Percentiles rank a stretch among this genome's conserved stretches.
Conservation (phyloP, 129 eudicot genomes). For the Lactuca saligna region DNA sequence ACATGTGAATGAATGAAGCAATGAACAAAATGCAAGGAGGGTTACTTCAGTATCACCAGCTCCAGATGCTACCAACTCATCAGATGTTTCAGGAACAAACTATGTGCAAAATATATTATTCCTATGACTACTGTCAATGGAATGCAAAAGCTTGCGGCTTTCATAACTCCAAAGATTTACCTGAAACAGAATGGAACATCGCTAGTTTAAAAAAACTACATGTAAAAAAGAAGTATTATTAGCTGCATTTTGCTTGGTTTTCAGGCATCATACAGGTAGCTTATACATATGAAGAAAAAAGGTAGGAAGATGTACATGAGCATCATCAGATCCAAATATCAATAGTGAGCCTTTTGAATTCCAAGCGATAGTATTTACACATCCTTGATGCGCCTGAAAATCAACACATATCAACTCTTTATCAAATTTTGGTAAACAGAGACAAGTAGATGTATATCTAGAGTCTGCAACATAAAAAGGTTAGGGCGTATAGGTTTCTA, state of each 20-base stretch:
- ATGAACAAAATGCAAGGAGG: constrained; percentile 16
- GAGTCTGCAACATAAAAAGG: not conserved
- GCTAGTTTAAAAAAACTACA: not conserved
- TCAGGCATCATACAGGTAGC: constrained; percentile 23
- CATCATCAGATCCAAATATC: constrained; percentile 95
- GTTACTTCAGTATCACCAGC: constrained; percentile 96
- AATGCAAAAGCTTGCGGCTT: constrained; percentile 65
- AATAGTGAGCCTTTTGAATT: constrained; percentile 84
- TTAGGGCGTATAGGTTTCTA: not conserved
- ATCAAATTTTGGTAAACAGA: not conserved
- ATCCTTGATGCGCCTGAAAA: constrained; percentile 80
- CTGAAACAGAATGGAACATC: constrained; percentile 46
- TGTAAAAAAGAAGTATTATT: not conserved
- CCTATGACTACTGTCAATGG: constrained; percentile 79
- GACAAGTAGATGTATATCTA: not conserved
- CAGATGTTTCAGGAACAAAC: constrained; percentile 92
- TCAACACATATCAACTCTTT: constrained; percentile 5
- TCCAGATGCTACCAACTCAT: constrained; percentile 84
- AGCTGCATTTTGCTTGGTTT: constrained; percentile 11
- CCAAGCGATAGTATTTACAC: constrained; percentile 92
- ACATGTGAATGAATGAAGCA: not conserved
- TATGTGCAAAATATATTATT: constrained; percentile 89
- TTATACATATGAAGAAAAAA: constrained; percentile 3
- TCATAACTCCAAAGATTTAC: constrained; percentile 81
- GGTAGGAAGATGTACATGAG: constrained; percentile 48